phyloP scores from a whole-genome alignment of 1,284 basidiomycete genomes.

The Moniliophthora roreri region DNA sequence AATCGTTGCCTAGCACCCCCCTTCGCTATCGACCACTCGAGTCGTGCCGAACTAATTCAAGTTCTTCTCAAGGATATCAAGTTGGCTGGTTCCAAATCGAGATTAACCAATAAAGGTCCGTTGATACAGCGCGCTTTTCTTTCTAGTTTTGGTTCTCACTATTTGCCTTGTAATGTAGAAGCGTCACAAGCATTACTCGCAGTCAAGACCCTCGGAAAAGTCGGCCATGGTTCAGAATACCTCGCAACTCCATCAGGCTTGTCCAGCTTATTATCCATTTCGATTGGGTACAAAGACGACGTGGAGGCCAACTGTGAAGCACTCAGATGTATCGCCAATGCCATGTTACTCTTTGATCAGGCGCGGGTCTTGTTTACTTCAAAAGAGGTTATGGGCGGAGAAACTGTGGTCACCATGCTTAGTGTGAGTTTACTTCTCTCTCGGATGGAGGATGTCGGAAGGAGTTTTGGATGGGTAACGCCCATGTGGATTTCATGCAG shows the following conservation, averaged over 20 bases:
- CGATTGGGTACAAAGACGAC: constrained; percentile 52
- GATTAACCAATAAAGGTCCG: constrained; percentile 53
- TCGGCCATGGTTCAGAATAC: constrained; percentile 65
- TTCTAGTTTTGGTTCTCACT: constrained; percentile 16
- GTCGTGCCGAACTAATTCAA: constrained; percentile 45
- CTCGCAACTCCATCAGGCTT: constrained; percentile 57
- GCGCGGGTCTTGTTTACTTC: constrained; percentile 59
- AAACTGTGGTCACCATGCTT: constrained; percentile 53
- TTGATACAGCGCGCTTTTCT: constrained; percentile 7
- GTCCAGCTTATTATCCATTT: constrained; percentile 50
- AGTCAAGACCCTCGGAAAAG: constrained; percentile 75
- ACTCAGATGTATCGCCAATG: constrained; percentile 74
- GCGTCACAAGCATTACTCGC: constrained; percentile 64
- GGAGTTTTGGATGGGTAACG: too few relatives aligned
- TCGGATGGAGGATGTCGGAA: not conserved
- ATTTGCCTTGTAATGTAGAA: constrained; percentile 38
- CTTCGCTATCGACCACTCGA: constrained; percentile 37
- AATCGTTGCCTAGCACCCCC: constrained; percentile 26
- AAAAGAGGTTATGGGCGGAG: constrained; percentile 62
- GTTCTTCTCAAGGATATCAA: constrained; percentile 56
- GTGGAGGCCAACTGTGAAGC: constrained; percentile 67
- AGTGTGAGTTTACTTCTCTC: constrained; percentile 45
- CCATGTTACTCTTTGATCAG: constrained; percentile 63
- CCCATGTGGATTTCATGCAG: not conserved
- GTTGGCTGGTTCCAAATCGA: constrained; percentile 36